These are phyloP conservation scores for Aspergillus fischeri DNA, from an alignment of 2,329 filamentous ascomycete genomes.

Conservation along the genomic window DNA sequence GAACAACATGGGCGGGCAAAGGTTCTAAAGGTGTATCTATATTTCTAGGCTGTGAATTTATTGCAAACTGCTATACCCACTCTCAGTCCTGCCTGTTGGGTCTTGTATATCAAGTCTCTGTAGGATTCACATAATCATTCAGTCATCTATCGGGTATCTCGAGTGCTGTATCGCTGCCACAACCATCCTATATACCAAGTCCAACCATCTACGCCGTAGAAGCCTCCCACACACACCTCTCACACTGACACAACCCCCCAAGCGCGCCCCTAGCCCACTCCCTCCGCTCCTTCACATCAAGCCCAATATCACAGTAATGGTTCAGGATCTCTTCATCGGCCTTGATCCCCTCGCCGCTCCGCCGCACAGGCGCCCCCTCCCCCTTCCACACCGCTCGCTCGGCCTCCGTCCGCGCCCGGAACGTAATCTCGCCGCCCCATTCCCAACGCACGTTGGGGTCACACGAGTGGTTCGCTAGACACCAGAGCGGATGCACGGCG, in stretches of 20 bases:
- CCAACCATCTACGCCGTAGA: conserved; percentile 3
- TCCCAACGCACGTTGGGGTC: conserved; percentile 94
- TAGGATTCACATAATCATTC: neutral
- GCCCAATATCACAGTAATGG: conserved; percentile 85
- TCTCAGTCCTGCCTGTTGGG: neutral
- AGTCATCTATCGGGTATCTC: neutral
- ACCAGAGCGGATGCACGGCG: conserved; percentile 94
- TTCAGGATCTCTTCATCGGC: conserved; percentile 82
- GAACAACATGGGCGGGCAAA: neutral
- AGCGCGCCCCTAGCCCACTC: conserved; percentile 87
- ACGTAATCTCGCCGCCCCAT: conserved; percentile 59
- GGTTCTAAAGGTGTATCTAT: conserved; percentile 4
- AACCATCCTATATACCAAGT: neutral
- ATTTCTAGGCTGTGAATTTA: neutral
- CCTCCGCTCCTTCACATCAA: conserved; percentile 73
- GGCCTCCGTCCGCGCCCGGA: conserved; percentile 28
- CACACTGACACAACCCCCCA: conserved; percentile 84
- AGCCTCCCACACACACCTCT: conserved; percentile 73
- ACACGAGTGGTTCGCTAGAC: conserved; percentile 92
- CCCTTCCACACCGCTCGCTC: conserved; percentile 38
- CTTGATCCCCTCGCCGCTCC: conserved; percentile 53
- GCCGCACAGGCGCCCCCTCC: conserved; percentile 27
- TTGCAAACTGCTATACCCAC: neutral
- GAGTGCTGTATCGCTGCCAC: neutral
- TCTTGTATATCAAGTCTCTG: neutral